These are phyloP conservation scores for Coniochaeta sp. DNA, from an alignment of 2,329 filamentous ascomycete species.

Conservation along the genomic window DNA sequence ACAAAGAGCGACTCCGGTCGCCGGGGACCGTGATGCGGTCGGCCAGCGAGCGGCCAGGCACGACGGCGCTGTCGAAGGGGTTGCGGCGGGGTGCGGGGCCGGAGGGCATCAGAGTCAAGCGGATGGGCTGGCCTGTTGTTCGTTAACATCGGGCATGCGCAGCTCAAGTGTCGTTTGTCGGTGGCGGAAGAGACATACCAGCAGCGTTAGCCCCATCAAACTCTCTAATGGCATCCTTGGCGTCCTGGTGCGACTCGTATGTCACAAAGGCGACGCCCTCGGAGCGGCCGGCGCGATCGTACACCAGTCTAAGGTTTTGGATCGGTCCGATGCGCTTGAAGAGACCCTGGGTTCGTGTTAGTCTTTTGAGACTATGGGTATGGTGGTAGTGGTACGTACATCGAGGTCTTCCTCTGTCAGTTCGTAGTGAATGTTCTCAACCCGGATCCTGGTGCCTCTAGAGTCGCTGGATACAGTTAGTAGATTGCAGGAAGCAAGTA, in stretches of 20 bases:
- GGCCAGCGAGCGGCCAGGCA: slow-evolving; percentile 48
- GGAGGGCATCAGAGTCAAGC: slow-evolving; percentile 56
- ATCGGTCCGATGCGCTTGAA: slow-evolving; percentile 74
- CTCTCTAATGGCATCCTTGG: slow-evolving; percentile 65
- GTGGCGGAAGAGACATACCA: slow-evolving; percentile 33
- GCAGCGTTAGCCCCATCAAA: slow-evolving; percentile 90
- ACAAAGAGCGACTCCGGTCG: slow-evolving; percentile 56
- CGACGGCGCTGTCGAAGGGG: slow-evolving; percentile 47
- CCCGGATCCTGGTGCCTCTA: slow-evolving; percentile 63
- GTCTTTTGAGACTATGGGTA: slow-evolving; percentile 5
- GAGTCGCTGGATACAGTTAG: slow-evolving; percentile 32
- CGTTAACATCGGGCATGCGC: neutral
- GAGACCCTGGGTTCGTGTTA: slow-evolving; percentile 53
- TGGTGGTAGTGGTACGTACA: slow-evolving; percentile 40
- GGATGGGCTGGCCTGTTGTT: slow-evolving; percentile 66
- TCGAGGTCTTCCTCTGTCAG: slow-evolving; percentile 77
- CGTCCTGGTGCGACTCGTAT: slow-evolving; percentile 65
- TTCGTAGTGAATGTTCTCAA: slow-evolving; percentile 91
- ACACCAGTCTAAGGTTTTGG: slow-evolving; percentile 60
- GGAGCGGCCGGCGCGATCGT: slow-evolving; percentile 83
- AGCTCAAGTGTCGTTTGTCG: neutral
- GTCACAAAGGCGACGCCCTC: slow-evolving; percentile 79
- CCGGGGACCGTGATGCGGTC: slow-evolving; percentile 51
- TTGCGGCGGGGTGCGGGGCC: slow-evolving; percentile 40
- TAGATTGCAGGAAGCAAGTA: neutral